Conservation (phyloP, 2,329 filamentous ascomycete species). For the Leptographium wingfieldii region DNA sequence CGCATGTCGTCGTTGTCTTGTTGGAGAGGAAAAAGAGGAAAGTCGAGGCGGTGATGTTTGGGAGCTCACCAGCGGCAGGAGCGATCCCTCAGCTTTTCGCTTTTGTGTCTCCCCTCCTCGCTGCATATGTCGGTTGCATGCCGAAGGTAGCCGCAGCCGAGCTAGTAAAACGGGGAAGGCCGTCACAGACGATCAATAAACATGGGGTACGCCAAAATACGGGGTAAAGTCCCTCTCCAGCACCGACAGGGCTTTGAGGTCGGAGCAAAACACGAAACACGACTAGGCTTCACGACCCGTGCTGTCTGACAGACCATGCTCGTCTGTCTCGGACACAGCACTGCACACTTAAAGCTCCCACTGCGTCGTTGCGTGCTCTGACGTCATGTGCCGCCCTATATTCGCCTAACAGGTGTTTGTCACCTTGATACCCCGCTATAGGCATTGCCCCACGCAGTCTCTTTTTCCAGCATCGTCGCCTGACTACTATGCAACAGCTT, state of each 20-base stretch:
- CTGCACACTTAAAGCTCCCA: no score
- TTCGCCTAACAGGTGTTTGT: background rate
- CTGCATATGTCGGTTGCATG: background rate
- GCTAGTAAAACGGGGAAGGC: background rate
- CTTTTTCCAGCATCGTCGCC: background rate
- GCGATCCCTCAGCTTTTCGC: background rate
- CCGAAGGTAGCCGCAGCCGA: conserved; percentile 11
- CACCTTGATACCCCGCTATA: background rate
- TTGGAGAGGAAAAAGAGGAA: background rate
- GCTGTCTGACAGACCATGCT: no score
- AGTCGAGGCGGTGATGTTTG: background rate
- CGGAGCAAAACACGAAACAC: background rate
- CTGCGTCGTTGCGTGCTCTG: background rate
- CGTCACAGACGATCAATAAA: background rate
- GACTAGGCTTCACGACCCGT: no score
- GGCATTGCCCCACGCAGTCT: background rate
- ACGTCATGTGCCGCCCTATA: background rate
- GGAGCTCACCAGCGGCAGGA: background rate
- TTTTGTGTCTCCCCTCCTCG: background rate
- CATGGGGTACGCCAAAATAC: background rate
- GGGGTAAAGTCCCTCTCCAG: background rate
- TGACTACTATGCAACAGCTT: background rate
- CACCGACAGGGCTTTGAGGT: background rate
- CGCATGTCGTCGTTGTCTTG: conserved; percentile 29
- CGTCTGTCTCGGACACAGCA: no score